These are phyloP conservation scores for Ulota crispa DNA, from an alignment of 225 moss, liverwort and hornwort genomes.

Conservation along the genomic window DNA sequence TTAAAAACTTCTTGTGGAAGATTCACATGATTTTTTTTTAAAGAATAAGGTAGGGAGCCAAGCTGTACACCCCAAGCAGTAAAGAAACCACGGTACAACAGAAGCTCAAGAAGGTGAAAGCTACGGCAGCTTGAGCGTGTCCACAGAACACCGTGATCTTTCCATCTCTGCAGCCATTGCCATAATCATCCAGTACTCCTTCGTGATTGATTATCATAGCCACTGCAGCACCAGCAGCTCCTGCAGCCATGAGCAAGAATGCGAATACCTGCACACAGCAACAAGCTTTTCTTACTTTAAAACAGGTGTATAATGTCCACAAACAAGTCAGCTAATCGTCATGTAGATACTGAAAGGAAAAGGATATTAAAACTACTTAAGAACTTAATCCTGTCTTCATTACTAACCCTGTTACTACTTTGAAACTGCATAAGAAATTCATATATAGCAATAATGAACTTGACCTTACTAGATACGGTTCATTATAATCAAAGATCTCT, in stretches of 20 bases:
- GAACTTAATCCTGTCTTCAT: neutral
- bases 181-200: conserved; percentile 46
- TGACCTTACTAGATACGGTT: neutral
- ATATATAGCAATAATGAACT: neutral
- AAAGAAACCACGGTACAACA: conserved; percentile 39
- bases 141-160: conserved; percentile 48
- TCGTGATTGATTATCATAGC: conserved; percentile 39
- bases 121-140: conserved; percentile 44
- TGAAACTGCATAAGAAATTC: neutral
- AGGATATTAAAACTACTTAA: neutral
- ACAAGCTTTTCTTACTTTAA: neutral
- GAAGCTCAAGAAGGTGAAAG: conserved; percentile 56
- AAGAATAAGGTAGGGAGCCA: conserved; percentile 57
- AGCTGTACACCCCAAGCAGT: conserved; percentile 47
- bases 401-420: neutral
- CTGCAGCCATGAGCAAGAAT: conserved; percentile 56
- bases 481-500: neutral
- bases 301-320: neutral
- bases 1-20: neutral
- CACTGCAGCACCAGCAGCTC: conserved; percentile 55
- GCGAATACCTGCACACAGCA: conserved; percentile 41
- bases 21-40: conserved; percentile 26
- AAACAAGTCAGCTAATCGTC: neutral
- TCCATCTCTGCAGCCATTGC: conserved; percentile 59
- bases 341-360: neutral